Base-by-base conservation (phyloP, 129 eudicot species). In the Tanacetum coccineum region DNA sequence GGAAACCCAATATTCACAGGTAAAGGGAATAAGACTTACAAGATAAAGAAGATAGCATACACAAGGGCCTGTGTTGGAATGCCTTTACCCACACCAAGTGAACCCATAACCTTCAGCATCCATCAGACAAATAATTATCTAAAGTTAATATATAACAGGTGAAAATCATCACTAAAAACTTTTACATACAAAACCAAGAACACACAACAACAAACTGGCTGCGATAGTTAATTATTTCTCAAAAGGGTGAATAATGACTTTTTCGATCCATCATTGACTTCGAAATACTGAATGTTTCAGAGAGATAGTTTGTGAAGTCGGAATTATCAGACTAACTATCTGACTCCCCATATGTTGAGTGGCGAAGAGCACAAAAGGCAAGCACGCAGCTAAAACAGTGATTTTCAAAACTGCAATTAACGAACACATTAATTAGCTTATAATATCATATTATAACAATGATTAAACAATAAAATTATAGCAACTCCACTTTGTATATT, bases 231-330 rank as follows among this genome's bases (percentile, higher is more conserved):
- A 40, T 10, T 6, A 61, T 26, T 50, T 68, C 44, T 36, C 62
- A 54, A 56, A 21, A 49, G 30, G 64, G 19, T 48, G 21, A 71
- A 64, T 42, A 63, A 71, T 84, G 54, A 89, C 96, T 79, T 65
- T 73, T 75, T 83, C 5, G 99, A 94, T 44, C 99, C 99, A 74
- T 89, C 89, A 9, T 89, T 77, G 61, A 94, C 96, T 94, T 89
- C 66, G 99, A 89, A 72, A 94, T 87, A 72, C 84, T 82, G 82
- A 94, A 94, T 40, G 85, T 57, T 87, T 97, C 81, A 94, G 68
- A 32, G 99, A 77, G 71, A 45, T 76, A n/a, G 69, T 85, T 89
- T 55, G 89, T 75, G 55, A 94, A 52, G 71, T 80, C 88, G 14
- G 79, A 76, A 30, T 82, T 72, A 75, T 87, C 87, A n/a, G 58